Base-by-base conservation (phyloP, 2,329 filamentous ascomycete species). In the Fulvia fulva region DNA sequence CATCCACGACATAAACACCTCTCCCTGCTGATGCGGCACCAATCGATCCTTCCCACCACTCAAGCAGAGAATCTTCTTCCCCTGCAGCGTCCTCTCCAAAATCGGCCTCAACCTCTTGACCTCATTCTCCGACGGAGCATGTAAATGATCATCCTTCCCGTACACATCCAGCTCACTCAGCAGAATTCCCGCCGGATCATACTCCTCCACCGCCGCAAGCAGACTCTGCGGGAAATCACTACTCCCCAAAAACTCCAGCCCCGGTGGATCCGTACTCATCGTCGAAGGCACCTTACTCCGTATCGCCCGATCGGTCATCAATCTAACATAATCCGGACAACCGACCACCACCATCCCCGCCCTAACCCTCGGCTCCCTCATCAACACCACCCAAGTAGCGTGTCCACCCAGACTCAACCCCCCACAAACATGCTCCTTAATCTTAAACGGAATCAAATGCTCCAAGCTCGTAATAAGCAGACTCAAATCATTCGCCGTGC, bases 351-450 rank as follows among this genome's bases (percentile, higher is more conserved):
- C 81, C 7, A 96, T 85, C 0, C 84, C 91, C 0, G 89, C 87
- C n/a, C 81, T 87, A 56, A 97, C 83, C 63, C 91, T 83, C 19
- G 87, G 84, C 60, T 97, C 92, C 37, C 85, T 82, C 47, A 97
- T 83, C 58, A 96, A 75, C 26, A 86, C 82, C 70, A 95, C 88
- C 91, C 93, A 97, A 1, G 88, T 87, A 12, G 88, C 85, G 73
- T 97, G 94, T 0, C 90, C 94, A 5, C 94, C 94, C 0, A 97
- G 77, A 23, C 89, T 93, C 58, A 96, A 84, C 0, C 94, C 94
- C 41, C 96, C 79, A 11, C 88, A 88, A 11, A 95, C 74, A 72
- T 97, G 86, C 53, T 85, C 81, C 14, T 74, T 74, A 51, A 86
- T 79, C 5, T 65, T 72, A 57, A 76, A 76, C 62, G 58, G 65